Evolutionary conservation across 331 rosid genomes (phyloP).

Genomic region (Rosa hybrid): DNA sequence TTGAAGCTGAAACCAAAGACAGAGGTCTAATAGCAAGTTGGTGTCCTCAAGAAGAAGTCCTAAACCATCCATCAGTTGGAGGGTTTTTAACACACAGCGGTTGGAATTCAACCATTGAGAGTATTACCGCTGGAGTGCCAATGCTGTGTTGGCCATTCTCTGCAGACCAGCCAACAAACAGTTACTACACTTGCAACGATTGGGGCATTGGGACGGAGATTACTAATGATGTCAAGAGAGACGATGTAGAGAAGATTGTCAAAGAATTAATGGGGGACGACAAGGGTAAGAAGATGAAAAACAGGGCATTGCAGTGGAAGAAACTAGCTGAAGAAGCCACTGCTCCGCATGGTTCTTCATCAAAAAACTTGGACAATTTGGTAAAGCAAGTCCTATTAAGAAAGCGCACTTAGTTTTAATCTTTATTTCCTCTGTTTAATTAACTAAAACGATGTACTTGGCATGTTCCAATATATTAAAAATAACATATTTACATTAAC

Average conservation of each 20-base stretch:
- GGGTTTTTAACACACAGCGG: neutral
- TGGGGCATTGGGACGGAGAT: neutral
- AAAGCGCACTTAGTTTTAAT: neutral
- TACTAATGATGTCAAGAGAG: neutral
- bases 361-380: neutral
- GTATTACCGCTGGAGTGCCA: neutral
- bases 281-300: neutral
- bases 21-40: constrained; percentile 2
- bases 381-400: neutral
- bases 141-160: constrained; percentile 2
- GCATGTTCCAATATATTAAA: too few relatives aligned
- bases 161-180: constrained; percentile 5
- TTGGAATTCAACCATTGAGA: constrained; percentile 2
- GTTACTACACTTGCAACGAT: neutral
- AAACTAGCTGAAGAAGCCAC: neutral
- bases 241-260: neutral
- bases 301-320: neutral
- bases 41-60: neutral
- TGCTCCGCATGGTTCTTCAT: neutral
- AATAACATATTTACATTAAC: too few relatives aligned
- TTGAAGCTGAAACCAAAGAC: neutral
- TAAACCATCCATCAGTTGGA: neutral
- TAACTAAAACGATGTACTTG: too few relatives aligned
- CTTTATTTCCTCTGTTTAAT: too few relatives aligned
- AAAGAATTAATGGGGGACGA: neutral